Evolutionary conservation across 2,329 filamentous ascomycete species (phyloP), one percentile per base, ranked within the genome.

Genomic region (Emydomyces testavorans): DNA sequence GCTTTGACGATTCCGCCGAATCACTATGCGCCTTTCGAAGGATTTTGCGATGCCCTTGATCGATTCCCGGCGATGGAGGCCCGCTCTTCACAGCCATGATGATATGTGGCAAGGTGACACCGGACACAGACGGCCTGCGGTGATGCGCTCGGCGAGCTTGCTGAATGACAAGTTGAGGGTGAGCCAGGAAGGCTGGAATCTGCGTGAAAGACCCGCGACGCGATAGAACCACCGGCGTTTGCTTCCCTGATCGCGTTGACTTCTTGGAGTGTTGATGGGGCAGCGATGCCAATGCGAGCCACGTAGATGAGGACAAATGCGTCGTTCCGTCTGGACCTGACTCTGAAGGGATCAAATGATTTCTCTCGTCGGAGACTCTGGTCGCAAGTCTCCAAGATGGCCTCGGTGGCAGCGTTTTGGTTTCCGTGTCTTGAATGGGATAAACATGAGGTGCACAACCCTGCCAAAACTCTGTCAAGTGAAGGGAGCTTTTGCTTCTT

Each of bases 41-140:
- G 10, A 31, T 26, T n/a, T 20, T 47, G 18, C 28, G n/a, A 24
- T 37, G 8, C 4, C 38, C 34, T 4, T 7, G 34, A 6, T 38
- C 24, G 26, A 18, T 8, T 6, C 6, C 20, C 15, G 35, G 45
- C 8, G 45, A 47, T 16, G 26, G 36, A 40, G 45, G 45, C n/a
- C 36, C 28, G 11, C 23, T 47, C 36, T 40, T 40, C 1, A 47
- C 29, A 15, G 45, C 20, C 26, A 47, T 26, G 20, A 40, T 34
- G 16, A 47, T 7, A 18, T 13, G 35, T 18, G 45, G 45, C 2
- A 47, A 13, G 4, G 15, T 24, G 7, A 32, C 15, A 13, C 15
- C 16, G 4, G 26, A 8, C 7, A 40, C 13, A 15, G 28, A 40
- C 3, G n/a, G 2, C 18, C 40, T 32, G 24, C 6, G 7, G 18